These are phyloP conservation scores for Cinchona pubescens DNA, from an alignment of 257 asterid species.

Conservation along the genomic window DNA sequence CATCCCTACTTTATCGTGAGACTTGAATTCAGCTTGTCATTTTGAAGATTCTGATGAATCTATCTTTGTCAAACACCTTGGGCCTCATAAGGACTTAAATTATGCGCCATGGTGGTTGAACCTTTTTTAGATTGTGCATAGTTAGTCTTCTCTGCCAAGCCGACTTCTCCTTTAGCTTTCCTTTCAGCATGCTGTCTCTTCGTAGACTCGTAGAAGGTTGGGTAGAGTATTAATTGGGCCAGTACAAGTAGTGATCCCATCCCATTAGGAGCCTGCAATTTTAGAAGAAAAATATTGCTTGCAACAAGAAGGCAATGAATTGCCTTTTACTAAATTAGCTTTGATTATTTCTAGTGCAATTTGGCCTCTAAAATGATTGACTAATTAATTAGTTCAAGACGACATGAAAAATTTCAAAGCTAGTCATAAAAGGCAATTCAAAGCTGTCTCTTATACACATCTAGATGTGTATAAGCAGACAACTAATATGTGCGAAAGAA, in stretches of 20 bases:
- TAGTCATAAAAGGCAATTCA: constrained; percentile 49
- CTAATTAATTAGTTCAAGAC: too few species aligned
- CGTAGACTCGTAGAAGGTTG: constrained; percentile 61
- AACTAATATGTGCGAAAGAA: constrained; percentile 80
- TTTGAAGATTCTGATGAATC: background rate
- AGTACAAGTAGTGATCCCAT: constrained; percentile 67
- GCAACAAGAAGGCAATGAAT: background rate
- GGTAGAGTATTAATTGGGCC: constrained; percentile 71
- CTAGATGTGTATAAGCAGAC: too few species aligned
- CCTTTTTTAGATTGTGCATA: constrained; percentile 6
- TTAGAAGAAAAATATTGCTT: background rate
- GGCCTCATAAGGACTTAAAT: background rate
- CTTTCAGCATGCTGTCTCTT: constrained; percentile 52
- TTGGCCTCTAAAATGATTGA: background rate
- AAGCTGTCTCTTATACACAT: too few species aligned
- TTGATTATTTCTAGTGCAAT: background rate
- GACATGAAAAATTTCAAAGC: constrained; percentile 27
- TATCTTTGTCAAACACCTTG: constrained; percentile 1
- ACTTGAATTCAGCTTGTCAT: too few species aligned
- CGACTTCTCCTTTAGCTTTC: constrained; percentile 38
- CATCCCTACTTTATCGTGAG: too few species aligned
- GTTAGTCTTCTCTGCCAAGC: constrained; percentile 34
- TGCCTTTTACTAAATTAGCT: too few species aligned
- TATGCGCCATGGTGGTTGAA: background rate
- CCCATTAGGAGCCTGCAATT: constrained; percentile 64